Evolutionary conservation across 176 grass and related monocot genomes (phyloP).

Genomic region (Rhynchospora tenuis): DNA sequence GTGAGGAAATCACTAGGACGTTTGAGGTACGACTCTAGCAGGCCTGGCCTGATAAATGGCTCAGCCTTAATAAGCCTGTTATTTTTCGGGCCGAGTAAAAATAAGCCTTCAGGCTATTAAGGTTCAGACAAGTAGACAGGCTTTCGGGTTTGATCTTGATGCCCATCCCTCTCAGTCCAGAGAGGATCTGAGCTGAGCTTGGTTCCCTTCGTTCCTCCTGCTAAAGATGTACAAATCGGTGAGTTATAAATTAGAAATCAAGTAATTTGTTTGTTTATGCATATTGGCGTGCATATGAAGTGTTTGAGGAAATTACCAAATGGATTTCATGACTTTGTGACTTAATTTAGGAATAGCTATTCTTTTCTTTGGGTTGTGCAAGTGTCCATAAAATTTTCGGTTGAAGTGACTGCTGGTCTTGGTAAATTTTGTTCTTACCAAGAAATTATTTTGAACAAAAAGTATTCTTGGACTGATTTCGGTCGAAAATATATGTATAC

Average conservation of each 20-base stretch:
- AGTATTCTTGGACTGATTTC: neutral
- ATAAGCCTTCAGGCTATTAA: too few species aligned
- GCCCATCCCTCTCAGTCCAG: too few species aligned
- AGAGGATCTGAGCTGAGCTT: conserved; percentile 30
- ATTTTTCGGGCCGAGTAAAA: too few species aligned
- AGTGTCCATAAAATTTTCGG: neutral
- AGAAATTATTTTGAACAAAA: neutral
- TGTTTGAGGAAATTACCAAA: conserved; percentile 10
- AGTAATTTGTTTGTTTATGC: neutral
- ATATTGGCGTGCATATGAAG: neutral
- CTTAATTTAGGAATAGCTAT: neutral
- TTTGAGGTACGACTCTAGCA: too few species aligned
- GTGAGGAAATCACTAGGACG: too few species aligned
- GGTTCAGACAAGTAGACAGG: too few species aligned
- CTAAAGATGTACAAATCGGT: conserved; percentile 16
- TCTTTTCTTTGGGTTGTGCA: neutral
- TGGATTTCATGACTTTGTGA: neutral
- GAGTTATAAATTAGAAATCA: neutral
- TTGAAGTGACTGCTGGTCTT: neutral
- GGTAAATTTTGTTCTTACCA: neutral
- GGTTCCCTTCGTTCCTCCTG: too few species aligned
- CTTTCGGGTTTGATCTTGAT: too few species aligned
- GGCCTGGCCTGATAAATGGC: too few species aligned
- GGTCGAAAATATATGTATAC: too few species aligned
- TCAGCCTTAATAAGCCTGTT: too few species aligned